Percentiles rank a stretch among this genome's conserved stretches.
Conservation (phyloP, 2,329 filamentous ascomycete species). For the Aspergillus hortae region DNA sequence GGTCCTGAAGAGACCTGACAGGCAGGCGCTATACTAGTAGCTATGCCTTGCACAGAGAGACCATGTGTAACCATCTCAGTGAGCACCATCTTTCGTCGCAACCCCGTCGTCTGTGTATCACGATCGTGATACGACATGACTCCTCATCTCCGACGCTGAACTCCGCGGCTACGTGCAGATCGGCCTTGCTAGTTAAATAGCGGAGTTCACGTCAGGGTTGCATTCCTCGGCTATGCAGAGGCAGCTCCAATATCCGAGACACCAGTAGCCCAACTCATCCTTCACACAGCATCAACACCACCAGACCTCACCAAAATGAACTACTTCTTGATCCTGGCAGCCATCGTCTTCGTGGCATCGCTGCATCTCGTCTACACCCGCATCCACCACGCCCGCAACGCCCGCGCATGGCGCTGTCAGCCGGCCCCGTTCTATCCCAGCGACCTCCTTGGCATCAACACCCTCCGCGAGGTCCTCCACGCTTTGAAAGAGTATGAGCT, state of each 20-base stretch:
- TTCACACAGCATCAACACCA: background rate
- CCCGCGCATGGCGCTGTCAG: constrained; percentile 22
- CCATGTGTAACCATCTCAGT: too few species aligned
- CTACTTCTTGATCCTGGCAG: constrained; percentile 10
- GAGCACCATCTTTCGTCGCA: too few species aligned
- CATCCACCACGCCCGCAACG: constrained; percentile 25
- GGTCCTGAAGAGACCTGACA: too few species aligned
- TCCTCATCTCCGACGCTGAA: too few species aligned
- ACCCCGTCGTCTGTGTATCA: too few species aligned
- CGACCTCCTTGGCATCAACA: constrained; percentile 25
- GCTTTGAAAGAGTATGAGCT: constrained; percentile 24
- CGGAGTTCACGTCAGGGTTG: too few species aligned
- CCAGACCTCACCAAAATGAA: background rate
- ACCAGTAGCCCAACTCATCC: background rate
- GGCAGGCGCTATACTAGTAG: too few species aligned
- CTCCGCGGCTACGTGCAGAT: too few species aligned
- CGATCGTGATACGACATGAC: too few species aligned
- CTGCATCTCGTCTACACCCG: constrained; percentile 19
- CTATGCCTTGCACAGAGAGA: too few species aligned
- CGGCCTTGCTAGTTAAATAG: too few species aligned
- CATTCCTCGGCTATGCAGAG: too few species aligned
- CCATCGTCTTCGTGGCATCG: constrained; percentile 21
- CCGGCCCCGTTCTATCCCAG: constrained; percentile 23
- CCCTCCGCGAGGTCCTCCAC: constrained; percentile 18
- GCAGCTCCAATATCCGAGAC: background rate